phyloP scores from a whole-genome alignment of 352 stramenopile genomes.

The Pythium sukuiense region DNA sequence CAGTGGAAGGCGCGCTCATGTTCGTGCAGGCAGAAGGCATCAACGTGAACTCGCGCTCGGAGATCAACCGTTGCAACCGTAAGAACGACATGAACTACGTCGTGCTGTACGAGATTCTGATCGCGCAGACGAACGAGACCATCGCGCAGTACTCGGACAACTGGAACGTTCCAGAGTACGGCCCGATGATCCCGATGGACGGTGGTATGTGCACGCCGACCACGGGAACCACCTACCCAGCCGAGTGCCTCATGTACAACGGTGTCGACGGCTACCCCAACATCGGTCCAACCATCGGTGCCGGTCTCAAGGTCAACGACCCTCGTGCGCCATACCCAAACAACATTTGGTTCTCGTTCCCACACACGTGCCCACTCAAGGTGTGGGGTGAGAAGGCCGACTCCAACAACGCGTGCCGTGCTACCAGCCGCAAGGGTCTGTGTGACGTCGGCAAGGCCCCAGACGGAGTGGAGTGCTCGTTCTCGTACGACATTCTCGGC shows the following conservation, averaged over 20 bases:
- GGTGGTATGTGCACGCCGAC: conserved; percentile 51
- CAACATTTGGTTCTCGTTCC: conserved; percentile 78
- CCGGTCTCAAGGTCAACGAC: conserved; percentile 41
- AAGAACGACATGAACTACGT: conserved; percentile 78
- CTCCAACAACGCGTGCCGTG: conserved; percentile 26
- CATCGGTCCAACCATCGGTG: conserved; percentile 52
- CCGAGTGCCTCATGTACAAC: conserved; percentile 49
- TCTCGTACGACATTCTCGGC: conserved; percentile 61
- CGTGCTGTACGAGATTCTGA: conserved; percentile 67
- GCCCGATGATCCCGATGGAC: conserved; percentile 64
- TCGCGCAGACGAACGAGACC: conserved; percentile 54
- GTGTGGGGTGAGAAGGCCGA: conserved; percentile 48
- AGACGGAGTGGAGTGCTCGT: conserved; percentile 65
- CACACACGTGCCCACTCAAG: conserved; percentile 51
- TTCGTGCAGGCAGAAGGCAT: conserved; percentile 70
- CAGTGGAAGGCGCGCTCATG: conserved; percentile 62
- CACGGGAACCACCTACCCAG: conserved; percentile 30
- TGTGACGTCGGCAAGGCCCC: conserved; percentile 38
- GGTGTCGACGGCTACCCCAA: conserved; percentile 43
- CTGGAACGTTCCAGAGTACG: conserved; percentile 44
- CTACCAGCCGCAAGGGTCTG: conserved; percentile 34
- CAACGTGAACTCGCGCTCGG: conserved; percentile 48
- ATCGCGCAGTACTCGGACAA: conserved; percentile 50
- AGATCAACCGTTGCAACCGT: conserved; percentile 41
- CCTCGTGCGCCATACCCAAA: conserved; percentile 54